These are phyloP conservation scores for Flaveria brownii DNA, from an alignment of 129 eudicot genomes.

Conservation along the genomic window DNA sequence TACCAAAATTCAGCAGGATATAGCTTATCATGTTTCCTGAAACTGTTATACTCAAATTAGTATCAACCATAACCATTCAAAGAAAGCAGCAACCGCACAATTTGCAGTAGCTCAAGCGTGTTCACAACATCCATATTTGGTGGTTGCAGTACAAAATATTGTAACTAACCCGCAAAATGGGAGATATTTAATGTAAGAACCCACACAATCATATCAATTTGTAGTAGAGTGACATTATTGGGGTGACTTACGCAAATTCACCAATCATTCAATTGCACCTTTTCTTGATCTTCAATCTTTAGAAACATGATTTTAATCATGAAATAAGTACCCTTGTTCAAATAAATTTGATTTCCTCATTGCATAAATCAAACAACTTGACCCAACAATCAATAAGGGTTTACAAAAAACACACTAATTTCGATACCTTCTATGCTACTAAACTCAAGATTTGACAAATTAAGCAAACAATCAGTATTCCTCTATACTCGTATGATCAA, in stretches of 20 bases:
- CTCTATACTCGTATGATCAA: conserved; percentile 18
- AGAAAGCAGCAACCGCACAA: background rate
- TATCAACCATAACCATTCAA: conserved; percentile 2
- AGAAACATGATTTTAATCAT: background rate
- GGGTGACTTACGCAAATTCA: conserved; percentile 8
- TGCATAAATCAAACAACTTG: conserved; percentile 17
- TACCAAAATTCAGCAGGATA: conserved; percentile 3
- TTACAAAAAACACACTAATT: background rate
- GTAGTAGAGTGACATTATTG: conserved; percentile 3
- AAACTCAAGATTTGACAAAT: conserved; percentile 19
- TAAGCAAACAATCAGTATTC: background rate
- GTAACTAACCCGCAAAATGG: background rate
- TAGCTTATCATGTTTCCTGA: background rate
- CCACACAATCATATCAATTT: background rate
- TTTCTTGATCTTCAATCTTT: conserved; percentile 13
- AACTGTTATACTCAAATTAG: background rate
- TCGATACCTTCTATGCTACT: background rate
- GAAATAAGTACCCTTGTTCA: background rate
- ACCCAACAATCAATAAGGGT: conserved; percentile 21
- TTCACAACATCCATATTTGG: conserved; percentile 6
- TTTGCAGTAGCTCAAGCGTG: background rate
- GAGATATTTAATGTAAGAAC: background rate
- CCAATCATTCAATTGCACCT: conserved; percentile 5
- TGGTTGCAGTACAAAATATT: background rate
- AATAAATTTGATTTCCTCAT: background rate